Conservation (phyloP, 108 stramenopile species). For the Cyclotella baltica region DNA sequence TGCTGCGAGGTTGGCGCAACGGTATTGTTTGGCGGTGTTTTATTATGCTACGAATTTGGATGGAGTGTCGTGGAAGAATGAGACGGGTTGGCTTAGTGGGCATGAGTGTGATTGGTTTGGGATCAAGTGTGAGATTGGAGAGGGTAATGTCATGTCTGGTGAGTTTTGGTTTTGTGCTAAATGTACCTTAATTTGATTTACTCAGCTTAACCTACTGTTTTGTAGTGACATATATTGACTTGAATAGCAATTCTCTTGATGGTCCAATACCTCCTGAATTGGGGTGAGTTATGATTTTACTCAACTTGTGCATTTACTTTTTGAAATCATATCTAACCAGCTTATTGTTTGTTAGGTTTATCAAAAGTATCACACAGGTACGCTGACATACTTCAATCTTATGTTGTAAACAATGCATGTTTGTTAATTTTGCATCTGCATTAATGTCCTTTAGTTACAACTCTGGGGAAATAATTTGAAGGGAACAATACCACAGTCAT, state of each 20-base stretch:
- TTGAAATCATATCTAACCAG: not conserved
- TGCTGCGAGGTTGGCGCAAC: conserved; percentile 39
- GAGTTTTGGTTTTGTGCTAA: not conserved
- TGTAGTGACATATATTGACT: conserved; percentile 41
- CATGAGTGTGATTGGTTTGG: conserved; percentile 67
- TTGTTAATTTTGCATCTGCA: conserved; percentile 11
- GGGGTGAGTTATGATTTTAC: conserved; percentile 18
- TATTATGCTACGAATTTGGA: conserved; percentile 60
- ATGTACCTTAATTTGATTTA: not conserved
- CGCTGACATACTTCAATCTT: not conserved
- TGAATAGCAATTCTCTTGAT: conserved; percentile 30
- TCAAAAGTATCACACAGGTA: conserved; percentile 2
- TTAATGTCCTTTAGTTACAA: conserved; percentile 29
- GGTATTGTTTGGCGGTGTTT: conserved; percentile 59
- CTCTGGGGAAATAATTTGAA: conserved; percentile 56
- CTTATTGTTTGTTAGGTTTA: not conserved
- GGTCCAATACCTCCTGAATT: conserved; percentile 48
- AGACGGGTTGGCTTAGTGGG: conserved; percentile 37
- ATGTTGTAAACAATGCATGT: not conserved
- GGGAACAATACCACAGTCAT: conserved; percentile 53
- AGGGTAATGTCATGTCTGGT: conserved; percentile 14
- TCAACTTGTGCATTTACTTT: not conserved
- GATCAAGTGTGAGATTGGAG: conserved; percentile 42
- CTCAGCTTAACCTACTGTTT: not conserved
- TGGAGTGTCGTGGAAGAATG: conserved; percentile 55